Evolutionary conservation across 1,284 basidiomycete genomes (phyloP), one percentile per base, ranked within the genome.

Genomic region (Ganoderma boninense): DNA sequence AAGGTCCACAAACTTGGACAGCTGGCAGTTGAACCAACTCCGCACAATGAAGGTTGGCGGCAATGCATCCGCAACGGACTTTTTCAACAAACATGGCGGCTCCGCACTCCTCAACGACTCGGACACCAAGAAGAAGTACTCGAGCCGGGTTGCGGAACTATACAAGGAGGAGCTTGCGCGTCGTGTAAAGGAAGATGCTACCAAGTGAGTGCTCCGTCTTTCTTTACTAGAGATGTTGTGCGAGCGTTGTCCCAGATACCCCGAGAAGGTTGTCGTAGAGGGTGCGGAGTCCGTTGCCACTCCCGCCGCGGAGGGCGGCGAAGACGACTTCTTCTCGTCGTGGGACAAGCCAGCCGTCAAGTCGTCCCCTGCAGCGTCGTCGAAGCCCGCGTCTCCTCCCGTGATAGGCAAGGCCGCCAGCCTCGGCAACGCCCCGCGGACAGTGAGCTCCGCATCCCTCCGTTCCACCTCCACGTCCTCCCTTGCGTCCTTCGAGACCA

Each of bases 41-140:
- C 93, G 97, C 35, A 94, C 92, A 6, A 97, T 99, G 95, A 99
- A 99, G 85, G 91, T 97, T 54, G 97, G 96, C 57, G 97, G 97
- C 8, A 99, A 99, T 81, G 88, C 88, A 20, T 90, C 92, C n/a
- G 95, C 96, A 3, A 88, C 87, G 32, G 96, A 97, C 8, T 99
- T 97, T 83, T 97, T 98, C 82, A 92, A 87, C 40, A 95, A 94
- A 78, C 92, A 97, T 77, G 95, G 96, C 8, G 95, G 94, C 20
- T 77, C 88, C 1, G 85, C 88, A 4, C 84, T 97, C 13, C 84
- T 98, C 29, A 87, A 79, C 49, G 92, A 95, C 75, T 85, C 89
- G 0, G 96, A 98, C 80, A 88, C 91, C 18, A 95, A 97, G 84
- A 92, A 93, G 79, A 97, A 98, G 79, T 99, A 99, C 82, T 90